phyloP scores from a whole-genome alignment of 2,329 filamentous ascomycete species.

The Anisogramma anomala region DNA sequence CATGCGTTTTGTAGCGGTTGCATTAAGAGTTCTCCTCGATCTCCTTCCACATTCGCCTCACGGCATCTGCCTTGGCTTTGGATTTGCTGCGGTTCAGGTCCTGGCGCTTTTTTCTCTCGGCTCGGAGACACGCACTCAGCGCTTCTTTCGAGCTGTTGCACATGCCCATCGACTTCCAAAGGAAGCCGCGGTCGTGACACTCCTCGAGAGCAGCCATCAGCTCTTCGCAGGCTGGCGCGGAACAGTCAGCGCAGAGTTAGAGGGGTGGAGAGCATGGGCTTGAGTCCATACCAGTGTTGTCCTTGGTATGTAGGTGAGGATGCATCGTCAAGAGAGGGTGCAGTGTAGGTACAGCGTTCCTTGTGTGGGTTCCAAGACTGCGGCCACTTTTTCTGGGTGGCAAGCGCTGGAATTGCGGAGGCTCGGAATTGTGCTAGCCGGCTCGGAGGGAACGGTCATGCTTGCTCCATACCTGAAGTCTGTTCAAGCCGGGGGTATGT shows the following conservation, averaged over 20 bases:
- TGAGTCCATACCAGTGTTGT: slow-evolving; percentile 60
- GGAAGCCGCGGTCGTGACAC: slow-evolving; percentile 84
- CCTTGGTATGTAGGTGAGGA: slow-evolving; percentile 90
- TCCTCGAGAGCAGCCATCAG: slow-evolving; percentile 90
- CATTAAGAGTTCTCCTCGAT: slow-evolving; percentile 58
- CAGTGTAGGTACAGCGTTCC: no score
- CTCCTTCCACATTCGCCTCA: slow-evolving; percentile 69
- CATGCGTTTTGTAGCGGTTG: slow-evolving; percentile 16
- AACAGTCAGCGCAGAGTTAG: slow-evolving; percentile 1
- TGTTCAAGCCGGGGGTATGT: no score
- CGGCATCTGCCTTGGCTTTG: slow-evolving; percentile 57
- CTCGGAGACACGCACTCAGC: slow-evolving; percentile 74
- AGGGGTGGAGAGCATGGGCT: background rate
- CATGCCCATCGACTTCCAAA: slow-evolving; percentile 82
- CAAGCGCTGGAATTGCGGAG: no score
- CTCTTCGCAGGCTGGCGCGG: slow-evolving; percentile 69
- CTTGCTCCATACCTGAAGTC: no score
- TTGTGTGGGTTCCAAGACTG: no score
- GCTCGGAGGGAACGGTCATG: no score
- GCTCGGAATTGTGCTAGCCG: no score
- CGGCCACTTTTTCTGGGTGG: no score
- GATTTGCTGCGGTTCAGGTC: slow-evolving; percentile 62
- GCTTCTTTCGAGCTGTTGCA: slow-evolving; percentile 79
- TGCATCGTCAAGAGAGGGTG: slow-evolving; percentile 57
- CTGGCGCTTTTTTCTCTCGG: slow-evolving; percentile 68